phyloP scores from a whole-genome alignment of 2,329 filamentous ascomycete genomes.

The Didymella sp. region DNA sequence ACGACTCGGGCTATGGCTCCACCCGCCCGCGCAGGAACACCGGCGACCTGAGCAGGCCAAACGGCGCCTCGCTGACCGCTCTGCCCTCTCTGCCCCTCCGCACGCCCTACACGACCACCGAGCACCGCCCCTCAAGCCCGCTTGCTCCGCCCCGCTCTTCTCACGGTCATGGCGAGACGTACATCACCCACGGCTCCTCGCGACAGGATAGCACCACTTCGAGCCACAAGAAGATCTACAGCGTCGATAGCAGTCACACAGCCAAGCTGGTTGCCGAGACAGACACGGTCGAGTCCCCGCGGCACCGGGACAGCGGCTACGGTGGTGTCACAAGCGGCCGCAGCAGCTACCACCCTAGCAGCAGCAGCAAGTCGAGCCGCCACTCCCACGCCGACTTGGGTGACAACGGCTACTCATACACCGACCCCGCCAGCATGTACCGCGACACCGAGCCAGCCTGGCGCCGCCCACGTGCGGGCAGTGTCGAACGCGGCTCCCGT shows the following conservation, averaged over 20 bases:
- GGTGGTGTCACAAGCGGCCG: conserved; percentile 38
- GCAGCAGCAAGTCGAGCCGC: conserved; percentile 33
- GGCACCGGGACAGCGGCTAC: conserved; percentile 34
- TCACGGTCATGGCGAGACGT: conserved; percentile 45
- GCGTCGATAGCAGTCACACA: conserved; percentile 54
- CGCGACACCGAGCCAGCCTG: conserved; percentile 58
- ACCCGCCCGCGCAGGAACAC: conserved; percentile 57
- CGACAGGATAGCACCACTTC: conserved; percentile 23
- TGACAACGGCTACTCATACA: conserved; percentile 58
- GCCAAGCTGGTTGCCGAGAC: conserved; percentile 49
- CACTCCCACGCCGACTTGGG: conserved; percentile 44
- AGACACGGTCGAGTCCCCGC: conserved; percentile 46
- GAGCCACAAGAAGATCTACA: conserved; percentile 58
- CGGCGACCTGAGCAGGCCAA: conserved; percentile 47
- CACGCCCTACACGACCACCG: conserved; percentile 38
- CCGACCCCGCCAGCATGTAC: conserved; percentile 59
- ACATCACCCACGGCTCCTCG: conserved; percentile 46
- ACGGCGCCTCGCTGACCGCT: conserved; percentile 40
- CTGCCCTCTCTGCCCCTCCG: conserved; percentile 47
- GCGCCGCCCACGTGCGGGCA: conserved; percentile 54
- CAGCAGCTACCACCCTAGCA: conserved; percentile 37
- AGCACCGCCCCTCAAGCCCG: conserved; percentile 52
- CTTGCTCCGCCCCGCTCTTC: conserved; percentile 45
- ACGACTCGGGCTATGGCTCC: conserved; percentile 51
- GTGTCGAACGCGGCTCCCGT: conserved; percentile 54